Evolutionary conservation across 805 yeast species (phyloP).

Genomic region (Saccharomyces paradoxus): DNA sequence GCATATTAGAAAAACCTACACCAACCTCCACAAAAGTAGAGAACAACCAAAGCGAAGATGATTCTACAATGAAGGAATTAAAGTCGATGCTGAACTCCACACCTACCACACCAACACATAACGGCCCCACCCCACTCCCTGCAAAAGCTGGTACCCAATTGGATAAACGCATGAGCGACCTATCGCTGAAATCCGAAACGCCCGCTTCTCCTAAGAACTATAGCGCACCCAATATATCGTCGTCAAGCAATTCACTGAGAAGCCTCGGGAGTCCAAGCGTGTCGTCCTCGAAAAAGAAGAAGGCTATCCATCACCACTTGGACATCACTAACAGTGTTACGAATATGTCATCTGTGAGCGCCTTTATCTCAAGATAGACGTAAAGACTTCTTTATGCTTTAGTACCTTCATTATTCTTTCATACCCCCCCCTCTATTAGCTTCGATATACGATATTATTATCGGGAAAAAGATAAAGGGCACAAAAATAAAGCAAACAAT

Average conservation of each 20-base stretch:
- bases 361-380: conserved; percentile 9
- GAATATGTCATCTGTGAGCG: conserved; percentile 10
- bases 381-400: conserved; percentile 1
- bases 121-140: not conserved
- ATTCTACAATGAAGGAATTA: not conserved
- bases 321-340: conserved; percentile 15
- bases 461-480: not conserved
- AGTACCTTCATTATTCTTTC: not conserved
- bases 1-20: conserved; percentile 7
- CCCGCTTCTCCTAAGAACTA: conserved; percentile 1
- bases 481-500: not conserved
- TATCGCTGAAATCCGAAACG: conserved; percentile 1
- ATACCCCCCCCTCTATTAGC: not conserved
- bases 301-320: conserved; percentile 14
- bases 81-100: not conserved
- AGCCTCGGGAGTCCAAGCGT: conserved; percentile 6
- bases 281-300: conserved; percentile 6
- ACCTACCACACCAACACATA: not conserved
- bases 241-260: conserved; percentile 14
- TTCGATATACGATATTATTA: not conserved
- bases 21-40: conserved; percentile 1
- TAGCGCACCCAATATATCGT: not conserved
- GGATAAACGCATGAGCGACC: not conserved
- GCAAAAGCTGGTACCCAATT: not conserved
- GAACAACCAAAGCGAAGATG: not conserved